Evolutionary conservation across 495 filamentous ascomycete species (phyloP).

Genomic region (Penicillium daleae): DNA sequence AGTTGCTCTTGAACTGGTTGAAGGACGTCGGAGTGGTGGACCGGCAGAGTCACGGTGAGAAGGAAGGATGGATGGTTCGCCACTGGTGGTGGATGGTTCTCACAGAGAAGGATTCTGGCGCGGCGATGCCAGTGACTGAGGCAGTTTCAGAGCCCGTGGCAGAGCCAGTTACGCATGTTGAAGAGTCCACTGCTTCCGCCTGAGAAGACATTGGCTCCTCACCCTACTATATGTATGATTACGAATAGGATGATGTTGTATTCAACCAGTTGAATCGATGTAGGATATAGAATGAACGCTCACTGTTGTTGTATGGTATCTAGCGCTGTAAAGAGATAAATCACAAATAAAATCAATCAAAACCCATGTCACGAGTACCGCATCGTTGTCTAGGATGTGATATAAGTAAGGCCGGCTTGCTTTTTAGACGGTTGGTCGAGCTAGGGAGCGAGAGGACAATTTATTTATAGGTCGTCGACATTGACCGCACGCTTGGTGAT

Average conservation of each 20-base stretch:
- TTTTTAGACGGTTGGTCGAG: neutral
- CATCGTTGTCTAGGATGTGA: neutral
- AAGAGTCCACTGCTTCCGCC: neutral
- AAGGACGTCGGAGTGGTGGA: conserved; percentile 49
- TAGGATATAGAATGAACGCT: neutral
- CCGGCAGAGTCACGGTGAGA: conserved; percentile 31
- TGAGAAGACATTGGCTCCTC: neutral
- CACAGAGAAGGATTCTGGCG: neutral
- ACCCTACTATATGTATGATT: neutral
- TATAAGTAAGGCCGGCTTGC: conserved; percentile 2
- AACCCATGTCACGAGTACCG: neutral
- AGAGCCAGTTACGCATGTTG: neutral
- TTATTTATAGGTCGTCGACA: conserved; percentile 32
- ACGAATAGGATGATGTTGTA: neutral
- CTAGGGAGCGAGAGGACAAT: neutral
- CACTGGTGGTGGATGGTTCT: conserved; percentile 75
- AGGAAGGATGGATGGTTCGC: conserved; percentile 48
- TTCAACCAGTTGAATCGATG: conserved; percentile 1
- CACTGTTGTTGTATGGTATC: conserved; percentile 5
- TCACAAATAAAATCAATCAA: neutral
- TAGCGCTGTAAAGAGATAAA: neutral
- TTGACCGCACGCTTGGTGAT: conserved; percentile 44
- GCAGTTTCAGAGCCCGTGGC: neutral
- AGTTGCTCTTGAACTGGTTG: conserved; percentile 68
- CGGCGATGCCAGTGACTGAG: neutral